Evolutionary conservation across 306 rosid species (phyloP).

Genomic region (Begonia masoniana): DNA sequence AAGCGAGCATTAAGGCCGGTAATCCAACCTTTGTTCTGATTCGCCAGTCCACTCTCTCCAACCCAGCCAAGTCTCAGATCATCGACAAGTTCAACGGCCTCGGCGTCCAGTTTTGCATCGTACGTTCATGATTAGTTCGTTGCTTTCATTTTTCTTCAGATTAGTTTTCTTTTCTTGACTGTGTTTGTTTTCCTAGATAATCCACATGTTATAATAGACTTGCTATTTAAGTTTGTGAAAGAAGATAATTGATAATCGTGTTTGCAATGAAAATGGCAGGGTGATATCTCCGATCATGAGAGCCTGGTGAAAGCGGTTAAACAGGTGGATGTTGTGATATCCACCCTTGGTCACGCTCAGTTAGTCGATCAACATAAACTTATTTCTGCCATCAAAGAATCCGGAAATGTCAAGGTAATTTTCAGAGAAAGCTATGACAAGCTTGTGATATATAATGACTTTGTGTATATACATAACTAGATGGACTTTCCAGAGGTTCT

Average conservation of each 20-base stretch:
- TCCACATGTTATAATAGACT: too few relatives aligned
- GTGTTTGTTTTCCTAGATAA: neutral
- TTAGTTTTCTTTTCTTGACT: neutral
- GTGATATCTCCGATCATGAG: constrained; percentile 21
- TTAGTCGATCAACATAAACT: constrained; percentile 18
- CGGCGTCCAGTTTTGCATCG: constrained; percentile 14
- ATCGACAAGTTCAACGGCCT: constrained; percentile 15
- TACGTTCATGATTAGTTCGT: neutral
- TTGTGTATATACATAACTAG: neutral
- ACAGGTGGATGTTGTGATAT: constrained; percentile 30
- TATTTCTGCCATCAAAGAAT: constrained; percentile 28
- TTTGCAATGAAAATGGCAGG: constrained; percentile 7
- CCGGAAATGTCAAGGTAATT: constrained; percentile 26
- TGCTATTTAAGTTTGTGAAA: too few relatives aligned
- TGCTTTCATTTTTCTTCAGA: neutral
- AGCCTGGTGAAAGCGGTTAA: constrained; percentile 23
- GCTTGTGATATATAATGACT: neutral
- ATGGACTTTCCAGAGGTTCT: constrained; percentile 17
- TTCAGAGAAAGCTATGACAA: neutral
- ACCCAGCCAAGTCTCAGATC: constrained; percentile 15
- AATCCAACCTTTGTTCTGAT: constrained; percentile 20
- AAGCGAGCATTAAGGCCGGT: constrained; percentile 28
- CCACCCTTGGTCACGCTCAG: constrained; percentile 20
- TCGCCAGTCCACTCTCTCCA: constrained; percentile 17
- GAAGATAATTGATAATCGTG: neutral